These are phyloP conservation scores for Dioszegia crocea DNA, from an alignment of 768 basidiomycete species.

Conservation along the genomic window DNA sequence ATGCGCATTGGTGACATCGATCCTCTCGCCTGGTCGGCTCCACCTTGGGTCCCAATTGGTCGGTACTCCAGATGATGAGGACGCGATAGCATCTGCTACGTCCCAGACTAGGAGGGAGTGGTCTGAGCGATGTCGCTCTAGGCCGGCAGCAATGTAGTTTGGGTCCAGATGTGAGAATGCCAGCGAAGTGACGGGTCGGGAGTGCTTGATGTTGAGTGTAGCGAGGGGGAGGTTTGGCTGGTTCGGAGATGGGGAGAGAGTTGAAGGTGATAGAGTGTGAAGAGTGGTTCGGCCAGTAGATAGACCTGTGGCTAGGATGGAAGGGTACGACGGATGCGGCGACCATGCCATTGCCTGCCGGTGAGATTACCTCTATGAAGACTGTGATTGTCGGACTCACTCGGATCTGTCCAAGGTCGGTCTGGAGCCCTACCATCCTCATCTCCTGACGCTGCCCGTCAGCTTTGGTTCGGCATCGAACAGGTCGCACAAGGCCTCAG, in stretches of 20 bases:
- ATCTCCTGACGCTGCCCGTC: conserved; percentile 24
- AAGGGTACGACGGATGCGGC: conserved; percentile 25
- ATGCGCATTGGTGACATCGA: conserved; percentile 26
- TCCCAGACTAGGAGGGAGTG: conserved; percentile 43
- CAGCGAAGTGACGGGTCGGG: conserved; percentile 31
- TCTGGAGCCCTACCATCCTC: conserved; percentile 38
- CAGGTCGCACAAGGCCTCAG: not conserved
- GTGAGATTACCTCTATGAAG: no score
- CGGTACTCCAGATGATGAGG: conserved; percentile 13
- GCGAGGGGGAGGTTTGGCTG: not conserved
- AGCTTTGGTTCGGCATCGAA: not conserved
- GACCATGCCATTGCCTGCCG: conserved; percentile 38
- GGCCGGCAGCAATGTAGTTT: conserved; percentile 37
- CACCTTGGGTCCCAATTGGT: not conserved
- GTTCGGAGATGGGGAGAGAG: conserved; percentile 22
- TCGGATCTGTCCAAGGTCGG: conserved; percentile 39
- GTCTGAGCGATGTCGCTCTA: conserved; percentile 41
- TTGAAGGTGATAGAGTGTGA: conserved; percentile 33
- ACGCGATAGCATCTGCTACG: conserved; percentile 23
- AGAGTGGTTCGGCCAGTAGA: conserved; percentile 34
- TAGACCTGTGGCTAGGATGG: conserved; percentile 36
- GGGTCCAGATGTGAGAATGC: conserved; percentile 34
- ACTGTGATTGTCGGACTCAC: no score
- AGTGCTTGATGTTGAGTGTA: conserved; percentile 27
- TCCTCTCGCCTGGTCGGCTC: conserved; percentile 23